These are phyloP conservation scores for Centella asiatica DNA, from an alignment of 129 eudicot species.

Conservation along the genomic window DNA sequence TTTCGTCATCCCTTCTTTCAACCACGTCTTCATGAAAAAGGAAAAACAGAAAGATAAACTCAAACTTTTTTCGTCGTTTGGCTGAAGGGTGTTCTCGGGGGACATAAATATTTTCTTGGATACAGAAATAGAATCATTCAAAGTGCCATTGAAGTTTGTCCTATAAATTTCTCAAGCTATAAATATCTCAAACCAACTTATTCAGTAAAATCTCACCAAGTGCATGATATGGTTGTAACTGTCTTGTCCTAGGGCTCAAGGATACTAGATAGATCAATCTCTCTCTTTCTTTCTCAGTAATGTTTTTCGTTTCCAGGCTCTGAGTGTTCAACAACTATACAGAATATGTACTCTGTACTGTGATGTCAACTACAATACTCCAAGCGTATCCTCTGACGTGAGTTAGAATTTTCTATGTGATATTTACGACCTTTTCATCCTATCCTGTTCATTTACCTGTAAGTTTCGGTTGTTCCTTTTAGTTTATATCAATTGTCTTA, in stretches of 20 bases:
- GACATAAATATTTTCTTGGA: neutral
- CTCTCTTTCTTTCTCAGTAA: conserved; percentile 5
- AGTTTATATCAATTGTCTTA: neutral
- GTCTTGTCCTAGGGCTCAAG: neutral
- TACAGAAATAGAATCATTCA: neutral
- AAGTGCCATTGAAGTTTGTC: neutral
- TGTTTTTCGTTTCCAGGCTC: conserved; percentile 38
- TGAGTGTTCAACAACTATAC: conserved; percentile 65
- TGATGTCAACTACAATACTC: conserved; percentile 24
- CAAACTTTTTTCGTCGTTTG: neutral
- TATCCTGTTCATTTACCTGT: neutral
- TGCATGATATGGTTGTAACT: too few species aligned
- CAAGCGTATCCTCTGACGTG: conserved; percentile 46
- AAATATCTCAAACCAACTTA: neutral
- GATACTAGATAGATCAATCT: neutral
- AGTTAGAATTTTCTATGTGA: conserved; percentile 5
- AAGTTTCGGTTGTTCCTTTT: neutral
- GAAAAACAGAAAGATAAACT: too few species aligned
- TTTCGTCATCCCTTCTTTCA: neutral
- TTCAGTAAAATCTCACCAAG: neutral
- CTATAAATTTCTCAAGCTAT: neutral
- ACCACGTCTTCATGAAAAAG: too few species aligned
- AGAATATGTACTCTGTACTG: conserved; percentile 54
- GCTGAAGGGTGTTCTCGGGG: neutral
- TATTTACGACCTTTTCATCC: neutral